Base-by-base conservation (phyloP, 805 yeast genomes). In the Limtongozyma cylindracea region DNA sequence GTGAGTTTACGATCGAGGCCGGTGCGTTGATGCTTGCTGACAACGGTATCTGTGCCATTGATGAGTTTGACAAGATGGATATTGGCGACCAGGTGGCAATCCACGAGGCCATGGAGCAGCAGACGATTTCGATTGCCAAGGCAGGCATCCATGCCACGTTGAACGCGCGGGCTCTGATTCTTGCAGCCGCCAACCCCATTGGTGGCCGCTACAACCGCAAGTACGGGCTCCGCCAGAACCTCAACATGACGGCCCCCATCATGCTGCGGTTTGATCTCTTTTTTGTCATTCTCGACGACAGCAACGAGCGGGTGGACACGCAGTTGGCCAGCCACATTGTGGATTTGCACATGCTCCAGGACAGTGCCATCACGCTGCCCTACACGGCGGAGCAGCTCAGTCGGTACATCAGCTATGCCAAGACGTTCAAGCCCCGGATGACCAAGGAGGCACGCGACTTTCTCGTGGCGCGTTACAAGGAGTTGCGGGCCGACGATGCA, bases 61-160 rank as follows among this genome's bases (percentile, higher is more conserved):
- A 88, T 44, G 98, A 88, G 50, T 88, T 88, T 35, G 98, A 88
- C 42, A 88, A 88, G 52, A 88, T 88, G 98, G 95, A 84, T 44
- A 45, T 82, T 19, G 47, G 68, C 2, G 96, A 88, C 47, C 96
- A 88, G 48, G 96, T 88, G 24, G 96, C 96, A 3, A 84, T 88
- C 50, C 98, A 88, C 49, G 98, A 88, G 51, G 98, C 96, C 12
- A 88, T 88, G 98, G 98, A 88, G 57, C 98, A 88, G 49, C 98
- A 88, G 46, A 88, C 98, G 0, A 88, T 88, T 32, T 82, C 95
- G 10, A 88, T 88, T 37, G 95, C 98, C 8, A 88, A 88, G 43
- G 98, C 98, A 1, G 98, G 98, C 38, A 88, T 88, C 30, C 95
- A 88, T 39, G 96, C 98, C 2, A 88, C 98, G 1, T 53, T 88